Conservation (phyloP, 1,284 basidiomycete genomes). For the Cerioporus squamosus region DNA sequence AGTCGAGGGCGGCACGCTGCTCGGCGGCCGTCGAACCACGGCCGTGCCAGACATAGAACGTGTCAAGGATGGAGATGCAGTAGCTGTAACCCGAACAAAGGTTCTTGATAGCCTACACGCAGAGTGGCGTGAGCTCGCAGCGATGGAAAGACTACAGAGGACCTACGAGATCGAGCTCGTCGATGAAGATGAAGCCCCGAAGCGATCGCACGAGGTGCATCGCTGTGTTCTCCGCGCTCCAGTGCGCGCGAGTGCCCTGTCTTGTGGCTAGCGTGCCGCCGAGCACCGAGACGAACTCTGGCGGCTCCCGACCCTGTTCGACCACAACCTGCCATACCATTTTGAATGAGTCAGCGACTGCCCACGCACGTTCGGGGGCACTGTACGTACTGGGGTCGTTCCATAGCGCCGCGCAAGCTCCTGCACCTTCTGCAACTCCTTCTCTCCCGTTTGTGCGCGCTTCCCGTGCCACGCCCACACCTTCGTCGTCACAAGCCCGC, state of each 20-base stretch:
- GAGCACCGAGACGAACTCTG: slow-evolving; percentile 61
- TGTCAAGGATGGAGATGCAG: slow-evolving; percentile 69
- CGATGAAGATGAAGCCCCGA: slow-evolving; percentile 59
- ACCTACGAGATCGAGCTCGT: slow-evolving; percentile 75
- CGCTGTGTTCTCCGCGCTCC: slow-evolving; percentile 77
- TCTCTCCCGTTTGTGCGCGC: slow-evolving; percentile 51
- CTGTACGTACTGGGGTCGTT: slow-evolving; percentile 53
- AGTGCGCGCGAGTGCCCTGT: slow-evolving; percentile 75
- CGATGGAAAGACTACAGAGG: background rate
- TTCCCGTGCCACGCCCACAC: slow-evolving; percentile 79
- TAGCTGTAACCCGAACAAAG: slow-evolving; percentile 83
- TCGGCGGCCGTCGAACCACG: slow-evolving; percentile 64
- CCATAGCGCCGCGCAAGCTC: slow-evolving; percentile 76
- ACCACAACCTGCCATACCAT: slow-evolving; percentile 46
- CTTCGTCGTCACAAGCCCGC: slow-evolving; percentile 65
- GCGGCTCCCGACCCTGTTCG: slow-evolving; percentile 64
- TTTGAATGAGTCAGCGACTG: background rate
- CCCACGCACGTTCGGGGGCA: background rate
- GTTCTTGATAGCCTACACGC: slow-evolving; percentile 59
- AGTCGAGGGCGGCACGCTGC: slow-evolving; percentile 60
- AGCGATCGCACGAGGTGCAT: slow-evolving; percentile 72
- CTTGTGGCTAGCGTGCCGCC: slow-evolving; percentile 70
- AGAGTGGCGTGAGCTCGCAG: background rate
- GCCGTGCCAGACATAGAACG: slow-evolving; percentile 80
- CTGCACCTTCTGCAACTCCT: slow-evolving; percentile 64